These are phyloP conservation scores for Tagetes erecta DNA, from an alignment of 129 eudicot species.

Conservation along the genomic window DNA sequence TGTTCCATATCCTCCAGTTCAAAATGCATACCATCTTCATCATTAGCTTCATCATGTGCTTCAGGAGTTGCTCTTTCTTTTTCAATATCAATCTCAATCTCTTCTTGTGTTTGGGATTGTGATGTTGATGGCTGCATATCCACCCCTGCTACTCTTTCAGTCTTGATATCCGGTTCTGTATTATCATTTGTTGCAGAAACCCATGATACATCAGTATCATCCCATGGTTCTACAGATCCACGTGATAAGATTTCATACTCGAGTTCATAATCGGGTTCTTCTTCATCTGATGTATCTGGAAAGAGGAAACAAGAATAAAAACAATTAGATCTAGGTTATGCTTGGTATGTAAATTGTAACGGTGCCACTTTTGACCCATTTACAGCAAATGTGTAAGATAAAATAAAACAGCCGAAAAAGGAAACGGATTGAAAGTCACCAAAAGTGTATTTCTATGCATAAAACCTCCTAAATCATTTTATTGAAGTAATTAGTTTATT, in stretches of 20 bases:
- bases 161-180: conserved; percentile 20
- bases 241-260: conserved; percentile 82
- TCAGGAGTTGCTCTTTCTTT: conserved; percentile 24
- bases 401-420: not conserved
- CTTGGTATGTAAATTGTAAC: not conserved
- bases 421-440: not conserved
- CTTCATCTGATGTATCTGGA: conserved; percentile 87
- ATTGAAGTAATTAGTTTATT: no score
- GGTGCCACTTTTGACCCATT: not conserved
- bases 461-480: not conserved
- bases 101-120: conserved; percentile 37
- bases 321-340: not conserved
- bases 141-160: conserved; percentile 27
- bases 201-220: conserved; percentile 67
- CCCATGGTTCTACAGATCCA: conserved; percentile 85
- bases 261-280: conserved; percentile 76
- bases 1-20: conserved; percentile 85
- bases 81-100: conserved; percentile 33
- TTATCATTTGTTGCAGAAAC: conserved; percentile 58
- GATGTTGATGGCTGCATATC: conserved; percentile 59
- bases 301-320: not conserved
- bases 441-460: not conserved
- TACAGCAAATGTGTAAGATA: not conserved
- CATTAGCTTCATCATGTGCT: conserved; percentile 37
- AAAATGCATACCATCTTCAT: conserved; percentile 47